phyloP scores from a whole-genome alignment of 2,329 filamentous ascomycete genomes.

The Botryotinia narcissicola region DNA sequence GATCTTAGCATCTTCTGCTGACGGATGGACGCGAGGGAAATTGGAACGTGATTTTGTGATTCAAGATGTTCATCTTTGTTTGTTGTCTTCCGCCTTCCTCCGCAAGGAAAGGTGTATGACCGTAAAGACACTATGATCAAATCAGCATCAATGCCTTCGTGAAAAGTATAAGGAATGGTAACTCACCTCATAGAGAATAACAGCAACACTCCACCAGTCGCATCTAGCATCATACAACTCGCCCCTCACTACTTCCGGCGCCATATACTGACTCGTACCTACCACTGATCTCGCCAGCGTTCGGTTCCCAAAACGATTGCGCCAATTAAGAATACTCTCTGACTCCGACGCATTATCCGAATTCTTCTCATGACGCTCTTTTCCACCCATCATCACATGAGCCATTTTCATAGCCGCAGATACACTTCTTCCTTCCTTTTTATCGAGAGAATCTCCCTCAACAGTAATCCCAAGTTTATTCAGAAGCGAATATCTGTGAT shows the following conservation, averaged over 20 bases:
- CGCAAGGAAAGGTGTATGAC: constrained; percentile 83
- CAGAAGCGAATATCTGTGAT: constrained; percentile 75
- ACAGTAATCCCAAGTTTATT: constrained; percentile 73
- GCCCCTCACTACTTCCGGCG: constrained; percentile 84
- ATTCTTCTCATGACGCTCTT: constrained; percentile 43
- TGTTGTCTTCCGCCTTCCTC: constrained; percentile 69
- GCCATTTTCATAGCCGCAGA: constrained; percentile 43
- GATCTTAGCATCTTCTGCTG: constrained; percentile 69
- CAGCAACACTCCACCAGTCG: constrained; percentile 95
- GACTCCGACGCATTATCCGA: constrained; percentile 30
- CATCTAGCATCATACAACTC: constrained; percentile 86
- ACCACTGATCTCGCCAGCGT: constrained; percentile 81
- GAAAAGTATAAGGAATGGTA: too few species aligned
- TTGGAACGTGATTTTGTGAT: constrained; percentile 65
- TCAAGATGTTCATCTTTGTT: constrained; percentile 82
- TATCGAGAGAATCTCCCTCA: constrained; percentile 71
- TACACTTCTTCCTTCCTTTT: constrained; percentile 49
- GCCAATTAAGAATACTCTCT: constrained; percentile 64
- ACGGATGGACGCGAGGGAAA: constrained; percentile 69
- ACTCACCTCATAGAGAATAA: constrained; percentile 80
- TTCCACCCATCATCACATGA: constrained; percentile 42
- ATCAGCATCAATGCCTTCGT: not conserved
- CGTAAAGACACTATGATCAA: constrained; percentile 70
- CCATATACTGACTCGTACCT: constrained; percentile 98
- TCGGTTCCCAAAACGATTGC: constrained; percentile 66